Conservation (phyloP, 352 stramenopile genomes). For the Phytophthora citrophthora region DNA sequence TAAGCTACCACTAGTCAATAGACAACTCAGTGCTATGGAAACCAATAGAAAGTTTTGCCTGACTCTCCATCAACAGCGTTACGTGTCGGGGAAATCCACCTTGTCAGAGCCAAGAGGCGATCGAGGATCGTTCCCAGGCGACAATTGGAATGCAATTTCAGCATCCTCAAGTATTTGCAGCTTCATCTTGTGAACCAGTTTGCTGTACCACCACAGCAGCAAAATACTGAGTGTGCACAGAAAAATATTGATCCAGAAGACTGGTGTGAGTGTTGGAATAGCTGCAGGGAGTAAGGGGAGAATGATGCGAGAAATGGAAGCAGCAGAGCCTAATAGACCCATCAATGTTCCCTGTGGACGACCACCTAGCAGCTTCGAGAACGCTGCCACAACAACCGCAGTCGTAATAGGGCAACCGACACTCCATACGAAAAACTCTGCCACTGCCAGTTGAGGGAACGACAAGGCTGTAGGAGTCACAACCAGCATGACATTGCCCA, state of each 20-base stretch:
- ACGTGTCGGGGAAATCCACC: constrained; percentile 33
- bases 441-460: constrained; percentile 54
- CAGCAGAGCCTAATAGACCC: constrained; percentile 69
- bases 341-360: constrained; percentile 78
- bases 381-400: constrained; percentile 67
- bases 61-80: neutral
- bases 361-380: constrained; percentile 74
- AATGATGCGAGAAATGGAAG: constrained; percentile 73
- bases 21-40: constrained; percentile 4
- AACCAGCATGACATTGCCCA: constrained; percentile 64
- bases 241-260: constrained; percentile 74
- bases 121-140: constrained; percentile 30
- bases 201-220: constrained; percentile 64
- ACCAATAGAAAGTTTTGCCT: constrained; percentile 7
- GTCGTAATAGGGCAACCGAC: constrained; percentile 78
- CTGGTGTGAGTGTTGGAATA: constrained; percentile 62
- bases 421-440: constrained; percentile 75
- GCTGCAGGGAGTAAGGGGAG: constrained; percentile 67
- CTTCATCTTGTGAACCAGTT: constrained; percentile 55
- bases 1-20: neutral
- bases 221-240: constrained; percentile 60
- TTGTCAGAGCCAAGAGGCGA: constrained; percentile 50
- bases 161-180: constrained; percentile 41
- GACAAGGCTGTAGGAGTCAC: constrained; percentile 40
- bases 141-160: constrained; percentile 35